phyloP scores from a whole-genome alignment of 441 rosid species.

The Croton laevigatus region DNA sequence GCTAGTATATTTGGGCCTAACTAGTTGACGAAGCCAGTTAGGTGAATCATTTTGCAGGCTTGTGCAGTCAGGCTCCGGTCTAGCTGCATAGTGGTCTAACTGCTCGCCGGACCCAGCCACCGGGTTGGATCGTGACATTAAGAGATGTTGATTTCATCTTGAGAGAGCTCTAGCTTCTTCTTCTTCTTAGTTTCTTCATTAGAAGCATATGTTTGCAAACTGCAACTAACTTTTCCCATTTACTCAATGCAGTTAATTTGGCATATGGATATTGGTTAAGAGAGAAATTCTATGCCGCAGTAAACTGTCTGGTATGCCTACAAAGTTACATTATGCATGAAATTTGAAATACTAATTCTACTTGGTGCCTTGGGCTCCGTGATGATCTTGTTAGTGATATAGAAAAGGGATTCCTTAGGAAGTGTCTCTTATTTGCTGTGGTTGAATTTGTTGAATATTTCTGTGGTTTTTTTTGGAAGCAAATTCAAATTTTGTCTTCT shows the following conservation, averaged over 20 bases:
- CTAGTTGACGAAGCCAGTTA: too few species aligned
- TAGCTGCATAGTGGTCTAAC: too few species aligned
- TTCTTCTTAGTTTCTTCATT: neutral
- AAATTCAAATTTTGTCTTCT: conserved; percentile 4
- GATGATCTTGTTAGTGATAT: neutral
- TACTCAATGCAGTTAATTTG: conserved; percentile 67
- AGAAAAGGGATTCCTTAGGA: neutral
- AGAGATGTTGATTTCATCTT: neutral
- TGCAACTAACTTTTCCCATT: conserved; percentile 21
- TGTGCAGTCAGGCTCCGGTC: too few species aligned
- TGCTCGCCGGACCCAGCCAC: too few species aligned
- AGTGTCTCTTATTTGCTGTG: neutral
- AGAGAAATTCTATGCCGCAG: conserved; percentile 54
- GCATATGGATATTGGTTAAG: conserved; percentile 79
- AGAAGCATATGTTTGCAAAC: conserved; percentile 3
- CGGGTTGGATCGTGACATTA: too few species aligned
- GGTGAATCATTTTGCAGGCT: too few species aligned
- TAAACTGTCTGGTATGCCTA: conserved; percentile 74
- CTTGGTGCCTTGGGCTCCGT: neutral
- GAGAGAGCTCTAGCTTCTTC: neutral
- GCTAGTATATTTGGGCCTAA: too few species aligned
- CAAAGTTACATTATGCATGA: conserved; percentile 4
- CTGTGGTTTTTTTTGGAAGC: too few species aligned
- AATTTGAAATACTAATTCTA: neutral
- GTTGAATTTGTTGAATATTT: neutral